Percentiles rank a stretch among this genome's conserved stretches.
Conservation (phyloP, 148 eudicot species). For the Suaeda aralocaspica region DNA sequence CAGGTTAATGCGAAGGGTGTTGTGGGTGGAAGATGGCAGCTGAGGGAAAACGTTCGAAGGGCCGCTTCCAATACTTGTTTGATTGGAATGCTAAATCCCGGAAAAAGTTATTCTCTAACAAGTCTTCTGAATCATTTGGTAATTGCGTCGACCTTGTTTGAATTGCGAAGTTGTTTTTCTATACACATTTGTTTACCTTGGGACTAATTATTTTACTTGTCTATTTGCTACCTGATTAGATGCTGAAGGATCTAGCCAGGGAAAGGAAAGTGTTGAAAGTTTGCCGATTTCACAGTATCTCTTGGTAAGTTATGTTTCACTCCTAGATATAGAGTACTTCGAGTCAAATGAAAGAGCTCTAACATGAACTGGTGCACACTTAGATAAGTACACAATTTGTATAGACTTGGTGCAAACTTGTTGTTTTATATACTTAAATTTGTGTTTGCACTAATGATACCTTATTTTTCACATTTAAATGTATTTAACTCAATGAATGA, state of each 20-base stretch:
- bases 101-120: conserved; percentile 78
- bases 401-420: background rate
- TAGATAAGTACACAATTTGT: background rate
- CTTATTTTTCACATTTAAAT: background rate
- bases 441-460: background rate
- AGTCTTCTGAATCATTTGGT: conserved; percentile 59
- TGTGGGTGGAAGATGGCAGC: conserved; percentile 56
- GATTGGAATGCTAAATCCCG: conserved; percentile 91
- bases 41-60: conserved; percentile 64
- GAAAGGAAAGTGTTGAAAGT: conserved; percentile 45
- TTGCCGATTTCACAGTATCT: conserved; percentile 39
- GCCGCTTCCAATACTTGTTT: conserved; percentile 80
- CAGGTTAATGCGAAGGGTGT: conserved; percentile 20
- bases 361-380: background rate
- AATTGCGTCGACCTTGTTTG: background rate
- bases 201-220: conserved; percentile 2
- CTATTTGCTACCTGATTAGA: conserved; percentile 7
- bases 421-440: background rate
- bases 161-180: background rate
- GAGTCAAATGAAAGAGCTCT: background rate
- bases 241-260: conserved; percentile 54
- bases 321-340: background rate
- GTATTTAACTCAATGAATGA: background rate
- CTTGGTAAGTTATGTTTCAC: conserved; percentile 40
- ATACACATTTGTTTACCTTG: background rate